Conservation (phyloP, 768 basidiomycete genomes). For the Russula sp. region DNA sequence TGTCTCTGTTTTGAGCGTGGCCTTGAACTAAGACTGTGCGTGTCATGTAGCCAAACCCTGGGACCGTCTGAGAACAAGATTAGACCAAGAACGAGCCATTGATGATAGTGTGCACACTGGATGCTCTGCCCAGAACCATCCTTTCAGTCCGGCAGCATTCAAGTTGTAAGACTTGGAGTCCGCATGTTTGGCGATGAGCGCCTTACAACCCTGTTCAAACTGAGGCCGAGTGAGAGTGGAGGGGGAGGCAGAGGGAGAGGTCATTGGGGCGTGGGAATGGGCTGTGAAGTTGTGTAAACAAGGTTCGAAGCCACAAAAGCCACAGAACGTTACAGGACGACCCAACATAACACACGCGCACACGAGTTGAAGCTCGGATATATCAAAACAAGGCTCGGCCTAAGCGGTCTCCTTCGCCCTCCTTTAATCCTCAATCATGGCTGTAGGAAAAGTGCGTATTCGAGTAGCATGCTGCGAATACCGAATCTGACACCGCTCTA, state of each 20-base stretch:
- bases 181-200: slow-evolving; percentile 35
- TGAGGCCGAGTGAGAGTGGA: slow-evolving; percentile 48
- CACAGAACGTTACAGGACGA: slow-evolving; percentile 19
- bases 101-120: slow-evolving; percentile 33
- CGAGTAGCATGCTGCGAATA: neutral
- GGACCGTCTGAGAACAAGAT: slow-evolving; percentile 23
- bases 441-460: slow-evolving; percentile 77
- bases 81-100: slow-evolving; percentile 2
- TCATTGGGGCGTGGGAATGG: slow-evolving; percentile 22
- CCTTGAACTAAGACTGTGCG: slow-evolving; percentile 23
- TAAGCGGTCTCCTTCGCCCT: slow-evolving; percentile 37
- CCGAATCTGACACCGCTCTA: neutral
- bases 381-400: slow-evolving; percentile 43
- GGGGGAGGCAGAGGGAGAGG: slow-evolving; percentile 32
- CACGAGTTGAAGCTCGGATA: slow-evolving; percentile 19
- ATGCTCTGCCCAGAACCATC: slow-evolving; percentile 61
- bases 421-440: slow-evolving; percentile 49
- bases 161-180: neutral
- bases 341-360: slow-evolving; percentile 12
- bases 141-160: slow-evolving; percentile 22
- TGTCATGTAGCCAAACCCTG: slow-evolving; percentile 28
- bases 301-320: slow-evolving; percentile 55
- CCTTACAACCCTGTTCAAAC: slow-evolving; percentile 55
- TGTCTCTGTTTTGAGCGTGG: neutral
- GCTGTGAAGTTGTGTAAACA: slow-evolving; percentile 44